These are phyloP conservation scores for Raffaelea albimanens DNA, from an alignment of 2,329 filamentous ascomycete genomes.

Conservation along the genomic window DNA sequence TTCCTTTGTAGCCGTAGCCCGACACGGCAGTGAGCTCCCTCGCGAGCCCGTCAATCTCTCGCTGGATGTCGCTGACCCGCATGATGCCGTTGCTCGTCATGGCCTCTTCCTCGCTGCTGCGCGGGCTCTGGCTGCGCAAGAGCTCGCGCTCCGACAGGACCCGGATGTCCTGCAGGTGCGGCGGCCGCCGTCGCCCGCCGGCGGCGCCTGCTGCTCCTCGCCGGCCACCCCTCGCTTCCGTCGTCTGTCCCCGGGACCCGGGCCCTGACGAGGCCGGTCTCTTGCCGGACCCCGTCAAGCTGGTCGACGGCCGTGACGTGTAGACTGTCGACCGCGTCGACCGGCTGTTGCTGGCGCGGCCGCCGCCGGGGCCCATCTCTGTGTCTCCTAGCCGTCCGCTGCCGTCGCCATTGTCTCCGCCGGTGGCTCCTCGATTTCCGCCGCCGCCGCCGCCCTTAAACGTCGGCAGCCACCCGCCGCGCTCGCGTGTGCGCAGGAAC, in stretches of 20 bases:
- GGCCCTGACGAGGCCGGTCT: too few relatives aligned
- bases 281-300: too few relatives aligned
- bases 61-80: constrained; percentile 21
- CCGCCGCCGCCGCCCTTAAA: constrained; percentile 8
- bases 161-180: constrained; percentile 11
- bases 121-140: constrained; percentile 20
- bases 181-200: constrained; percentile 9
- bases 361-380: constrained; percentile 23
- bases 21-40: constrained; percentile 17
- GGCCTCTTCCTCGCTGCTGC: constrained; percentile 23
- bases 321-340: too few relatives aligned
- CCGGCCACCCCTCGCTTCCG: too few relatives aligned
- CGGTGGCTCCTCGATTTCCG: too few relatives aligned
- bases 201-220: background rate
- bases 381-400: constrained; percentile 17
- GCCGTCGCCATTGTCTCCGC: constrained; percentile 14
- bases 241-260: too few relatives aligned
- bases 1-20: background rate
- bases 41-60: constrained; percentile 16
- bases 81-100: constrained; percentile 26
- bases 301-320: too few relatives aligned
- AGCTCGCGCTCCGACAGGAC: constrained; percentile 14
- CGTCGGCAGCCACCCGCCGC: constrained; percentile 22
- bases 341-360: constrained; percentile 15
- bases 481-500: constrained; percentile 21